A percentile compares a stretch with the other conserved stretches of the same genome.
Evolutionary conservation across 352 stramenopile species (phyloP).

Genomic region (Phytophthora palmivora): DNA sequence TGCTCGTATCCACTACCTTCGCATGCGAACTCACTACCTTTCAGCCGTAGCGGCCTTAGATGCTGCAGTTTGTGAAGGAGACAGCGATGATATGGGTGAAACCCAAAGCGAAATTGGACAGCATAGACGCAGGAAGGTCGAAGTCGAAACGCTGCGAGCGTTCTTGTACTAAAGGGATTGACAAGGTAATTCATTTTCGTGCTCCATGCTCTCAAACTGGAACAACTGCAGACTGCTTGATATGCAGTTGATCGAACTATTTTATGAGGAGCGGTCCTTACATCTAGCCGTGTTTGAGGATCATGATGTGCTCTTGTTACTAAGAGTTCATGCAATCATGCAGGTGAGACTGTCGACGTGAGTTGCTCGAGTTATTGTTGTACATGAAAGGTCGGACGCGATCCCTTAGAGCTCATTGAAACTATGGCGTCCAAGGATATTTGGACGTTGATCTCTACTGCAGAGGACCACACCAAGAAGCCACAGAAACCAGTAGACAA

Average conservation of each 20-base stretch:
- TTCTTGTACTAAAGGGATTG: slow-evolving; percentile 57
- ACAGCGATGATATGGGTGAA: slow-evolving; percentile 55
- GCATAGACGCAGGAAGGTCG: slow-evolving; percentile 57
- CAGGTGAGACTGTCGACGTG: too few relatives aligned
- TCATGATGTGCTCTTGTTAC: too few relatives aligned
- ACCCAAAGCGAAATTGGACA: slow-evolving; percentile 65
- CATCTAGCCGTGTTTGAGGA: too few relatives aligned
- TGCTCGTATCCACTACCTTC: slow-evolving; percentile 64
- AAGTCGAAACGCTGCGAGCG: slow-evolving; percentile 65
- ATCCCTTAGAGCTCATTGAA: slow-evolving; percentile 20
- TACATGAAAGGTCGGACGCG: slow-evolving; percentile 38
- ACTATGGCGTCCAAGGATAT: slow-evolving; percentile 69
- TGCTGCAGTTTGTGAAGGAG: slow-evolving; percentile 64
- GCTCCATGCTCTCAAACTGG: too few relatives aligned
- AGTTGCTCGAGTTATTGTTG: neutral
- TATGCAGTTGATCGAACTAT: too few relatives aligned
- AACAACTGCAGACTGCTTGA: too few relatives aligned
- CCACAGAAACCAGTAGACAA: slow-evolving; percentile 30
- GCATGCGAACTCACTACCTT: slow-evolving; percentile 70
- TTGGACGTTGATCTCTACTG: slow-evolving; percentile 68
- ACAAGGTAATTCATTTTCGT: neutral
- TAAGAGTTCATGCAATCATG: too few relatives aligned
- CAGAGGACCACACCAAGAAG: slow-evolving; percentile 43
- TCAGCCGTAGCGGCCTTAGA: slow-evolving; percentile 73
- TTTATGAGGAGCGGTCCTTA: too few relatives aligned